Base-by-base conservation (phyloP, 805 yeast species). In the Metschnikowia hibisci region DNA sequence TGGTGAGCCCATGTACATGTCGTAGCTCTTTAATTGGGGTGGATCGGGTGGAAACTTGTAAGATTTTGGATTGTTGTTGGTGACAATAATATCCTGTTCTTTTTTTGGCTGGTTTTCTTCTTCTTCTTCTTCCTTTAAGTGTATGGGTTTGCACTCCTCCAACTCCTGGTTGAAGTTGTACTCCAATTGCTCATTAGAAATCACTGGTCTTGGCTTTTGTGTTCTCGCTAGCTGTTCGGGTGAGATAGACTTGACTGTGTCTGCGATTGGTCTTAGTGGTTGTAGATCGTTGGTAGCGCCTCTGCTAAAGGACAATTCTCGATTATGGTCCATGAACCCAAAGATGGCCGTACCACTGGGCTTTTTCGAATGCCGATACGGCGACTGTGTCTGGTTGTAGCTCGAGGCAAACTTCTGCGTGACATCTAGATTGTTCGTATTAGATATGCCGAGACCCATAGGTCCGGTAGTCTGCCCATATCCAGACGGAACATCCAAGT, bases 291-390 rank as follows among this genome's bases (percentile, higher is more conserved):
- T 45, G 10, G 15, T 30, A 28, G 58, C 46, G 4, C 69, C 41
- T 10, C 84, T 84, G 6, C 81, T 76, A 34, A 84, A 73, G 2
- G 86, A 78, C 29, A 84, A 60, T 36, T 80, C 83, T 45, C 78
- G 76, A 46, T 74, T 73, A 58, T 84, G 90, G 35, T 78, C 80
- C 7, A 73, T 66, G 51, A 76, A 84, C 0, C 95, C 95, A 61
- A 85, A 85, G 22, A 85, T 84, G 2, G 86, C 91, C 4, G 91
- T 82, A 11, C 95, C 95, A 66, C 89, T 82, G 14, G 77, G 70
- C 45, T 80, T 78, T 50, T 87, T 75, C 41, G 74, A 63, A 57
- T 84, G 91, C 25, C 52, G 48, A 26, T 44, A 39, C 32, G 54
- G 41, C 42, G 53, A 44, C 52, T 29, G 35, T 44, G 34, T 35